A percentile compares a stretch with the other conserved stretches of the same genome.
Conservation (phyloP, 805 yeast species). For the Candida morakotiae region DNA sequence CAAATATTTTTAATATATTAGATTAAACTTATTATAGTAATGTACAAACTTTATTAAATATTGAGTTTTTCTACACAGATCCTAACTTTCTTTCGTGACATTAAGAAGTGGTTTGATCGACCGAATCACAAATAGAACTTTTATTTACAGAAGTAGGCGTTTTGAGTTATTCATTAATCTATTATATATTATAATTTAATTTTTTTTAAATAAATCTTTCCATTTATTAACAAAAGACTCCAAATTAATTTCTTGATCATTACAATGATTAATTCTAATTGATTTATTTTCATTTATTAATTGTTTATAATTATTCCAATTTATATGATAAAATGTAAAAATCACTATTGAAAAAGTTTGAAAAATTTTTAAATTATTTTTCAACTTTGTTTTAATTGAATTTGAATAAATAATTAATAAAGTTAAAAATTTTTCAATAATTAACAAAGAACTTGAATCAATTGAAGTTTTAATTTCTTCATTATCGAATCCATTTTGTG, state of each 20-base stretch:
- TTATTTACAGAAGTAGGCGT: too few species aligned
- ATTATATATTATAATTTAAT: constrained; percentile 16
- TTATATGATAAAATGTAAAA: constrained; percentile 37
- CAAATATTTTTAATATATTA: too few species aligned
- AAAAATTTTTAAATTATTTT: constrained; percentile 25
- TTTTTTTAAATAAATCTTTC: constrained; percentile 23
- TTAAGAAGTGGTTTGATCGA: too few species aligned
- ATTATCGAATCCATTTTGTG: constrained; percentile 4
- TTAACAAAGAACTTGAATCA: constrained; percentile 18
- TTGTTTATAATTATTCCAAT: constrained; percentile 35
- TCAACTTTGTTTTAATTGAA: constrained; percentile 26
- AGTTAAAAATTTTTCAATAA: constrained; percentile 31
- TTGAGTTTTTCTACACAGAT: too few species aligned
- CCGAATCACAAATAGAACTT: too few species aligned
- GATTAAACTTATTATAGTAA: too few species aligned
- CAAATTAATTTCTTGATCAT: constrained; percentile 29
- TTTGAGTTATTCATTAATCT: too few species aligned
- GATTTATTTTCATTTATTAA: constrained; percentile 30
- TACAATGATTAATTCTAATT: constrained; percentile 32
- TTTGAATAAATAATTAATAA: constrained; percentile 29
- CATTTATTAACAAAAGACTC: constrained; percentile 37
- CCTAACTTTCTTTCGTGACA: too few species aligned
- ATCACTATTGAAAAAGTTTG: constrained; percentile 31
- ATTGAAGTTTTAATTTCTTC: not conserved
- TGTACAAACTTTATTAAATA: too few species aligned